phyloP scores from a whole-genome alignment of 331 rosid genomes.

The Prunus yedoensis region DNA sequence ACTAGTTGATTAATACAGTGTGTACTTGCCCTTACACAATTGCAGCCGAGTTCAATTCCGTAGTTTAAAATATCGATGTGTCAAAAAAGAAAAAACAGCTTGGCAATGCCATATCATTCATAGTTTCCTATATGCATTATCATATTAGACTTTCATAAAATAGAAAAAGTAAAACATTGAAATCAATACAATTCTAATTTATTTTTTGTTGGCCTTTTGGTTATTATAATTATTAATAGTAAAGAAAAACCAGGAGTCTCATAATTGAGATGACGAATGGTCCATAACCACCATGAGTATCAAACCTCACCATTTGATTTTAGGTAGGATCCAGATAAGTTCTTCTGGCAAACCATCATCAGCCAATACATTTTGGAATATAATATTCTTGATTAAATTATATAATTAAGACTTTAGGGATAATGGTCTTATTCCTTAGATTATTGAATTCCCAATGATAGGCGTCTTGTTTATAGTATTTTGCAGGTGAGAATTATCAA shows the following conservation, averaged over 20 bases:
- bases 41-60: too few species aligned
- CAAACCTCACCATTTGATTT: constrained; percentile 19
- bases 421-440: neutral
- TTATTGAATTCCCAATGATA: constrained; percentile 11
- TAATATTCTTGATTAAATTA: neutral
- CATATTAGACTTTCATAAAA: too few species aligned
- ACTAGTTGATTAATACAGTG: too few species aligned
- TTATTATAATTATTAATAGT: too few species aligned
- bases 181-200: too few species aligned
- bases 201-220: neutral
- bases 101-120: too few species aligned
- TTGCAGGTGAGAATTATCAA: constrained; percentile 1
- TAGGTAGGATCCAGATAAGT: constrained; percentile 55
- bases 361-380: constrained; percentile 18
- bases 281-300: neutral
- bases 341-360: constrained; percentile 57
- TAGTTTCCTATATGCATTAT: too few species aligned
- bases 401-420: neutral
- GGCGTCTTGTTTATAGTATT: constrained; percentile 1
- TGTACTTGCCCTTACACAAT: too few species aligned
- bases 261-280: constrained; percentile 38
- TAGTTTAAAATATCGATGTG: too few species aligned
- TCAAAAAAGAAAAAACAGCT: too few species aligned
- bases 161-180: too few species aligned
- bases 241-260: neutral